phyloP scores from a whole-genome alignment of 495 filamentous ascomycete species.

The Astrocystis sublimbata region DNA sequence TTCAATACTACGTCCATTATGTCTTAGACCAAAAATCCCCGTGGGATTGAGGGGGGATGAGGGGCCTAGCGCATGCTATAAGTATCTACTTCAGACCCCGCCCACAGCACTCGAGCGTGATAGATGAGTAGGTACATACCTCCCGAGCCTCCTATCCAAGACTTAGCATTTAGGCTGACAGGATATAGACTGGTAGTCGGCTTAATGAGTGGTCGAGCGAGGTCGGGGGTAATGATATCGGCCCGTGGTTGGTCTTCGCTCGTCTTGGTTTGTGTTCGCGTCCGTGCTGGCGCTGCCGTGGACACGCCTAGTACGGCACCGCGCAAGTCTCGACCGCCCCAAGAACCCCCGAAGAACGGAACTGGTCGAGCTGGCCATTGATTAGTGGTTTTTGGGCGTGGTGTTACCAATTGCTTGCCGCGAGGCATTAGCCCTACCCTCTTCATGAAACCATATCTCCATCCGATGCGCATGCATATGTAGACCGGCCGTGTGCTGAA shows the following conservation, averaged over 20 bases:
- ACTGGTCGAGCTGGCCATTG: too few relatives aligned
- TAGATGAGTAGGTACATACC: too few relatives aligned
- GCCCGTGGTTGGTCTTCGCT: background rate
- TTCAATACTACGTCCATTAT: background rate
- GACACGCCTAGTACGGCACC: constrained; percentile 10
- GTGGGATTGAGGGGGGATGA: background rate
- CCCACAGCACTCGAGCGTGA: too few relatives aligned
- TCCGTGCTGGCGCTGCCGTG: constrained; percentile 12
- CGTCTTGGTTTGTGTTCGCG: background rate
- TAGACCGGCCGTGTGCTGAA: too few relatives aligned
- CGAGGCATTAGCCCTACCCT: too few relatives aligned
- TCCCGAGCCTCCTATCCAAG: too few relatives aligned
- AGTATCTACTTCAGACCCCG: background rate
- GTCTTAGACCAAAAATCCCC: background rate
- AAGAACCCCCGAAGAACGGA: too few relatives aligned
- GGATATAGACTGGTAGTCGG: background rate
- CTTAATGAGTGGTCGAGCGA: background rate
- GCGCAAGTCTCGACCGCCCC: background rate
- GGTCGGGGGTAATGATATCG: background rate
- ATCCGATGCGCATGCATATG: too few relatives aligned
- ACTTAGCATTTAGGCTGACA: background rate
- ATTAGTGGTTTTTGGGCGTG: too few relatives aligned
- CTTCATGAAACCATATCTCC: too few relatives aligned
- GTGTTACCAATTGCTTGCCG: too few relatives aligned
- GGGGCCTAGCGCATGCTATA: background rate